These are phyloP conservation scores for Lentinula detonsa DNA, from an alignment of 768 basidiomycete genomes.

Conservation along the genomic window DNA sequence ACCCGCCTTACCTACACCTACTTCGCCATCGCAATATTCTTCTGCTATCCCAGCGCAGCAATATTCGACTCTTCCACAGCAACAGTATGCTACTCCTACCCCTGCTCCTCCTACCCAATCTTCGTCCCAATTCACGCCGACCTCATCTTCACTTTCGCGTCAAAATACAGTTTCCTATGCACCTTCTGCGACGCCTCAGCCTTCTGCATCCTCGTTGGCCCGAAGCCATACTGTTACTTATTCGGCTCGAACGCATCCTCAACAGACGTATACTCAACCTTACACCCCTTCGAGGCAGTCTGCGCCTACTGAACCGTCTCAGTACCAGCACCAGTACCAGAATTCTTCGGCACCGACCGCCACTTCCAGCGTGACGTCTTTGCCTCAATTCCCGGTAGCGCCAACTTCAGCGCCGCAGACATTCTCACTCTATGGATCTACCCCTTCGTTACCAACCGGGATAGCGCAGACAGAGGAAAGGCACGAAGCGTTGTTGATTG, in stretches of 20 bases:
- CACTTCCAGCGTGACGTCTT: slow-evolving; percentile 19
- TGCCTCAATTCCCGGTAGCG: slow-evolving; percentile 61
- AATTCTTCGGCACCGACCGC: slow-evolving; percentile 24
- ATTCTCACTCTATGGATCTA: slow-evolving; percentile 39
- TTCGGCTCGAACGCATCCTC: not conserved
- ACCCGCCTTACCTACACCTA: slow-evolving; percentile 14
- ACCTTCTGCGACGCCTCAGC: slow-evolving; percentile 14
- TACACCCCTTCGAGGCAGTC: slow-evolving; percentile 10
- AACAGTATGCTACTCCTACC: slow-evolving; percentile 11
- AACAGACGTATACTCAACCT: slow-evolving; percentile 16
- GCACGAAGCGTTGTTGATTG: slow-evolving; percentile 44
- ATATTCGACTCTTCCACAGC: slow-evolving; percentile 12
- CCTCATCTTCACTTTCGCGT: slow-evolving; percentile 19
- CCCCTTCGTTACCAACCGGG: slow-evolving; percentile 38
- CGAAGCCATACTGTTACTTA: slow-evolving; percentile 20
- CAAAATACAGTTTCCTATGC: slow-evolving; percentile 30
- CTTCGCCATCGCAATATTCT: slow-evolving; percentile 15
- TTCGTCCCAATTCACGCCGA: slow-evolving; percentile 12
- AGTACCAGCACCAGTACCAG: slow-evolving; percentile 20
- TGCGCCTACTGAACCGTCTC: slow-evolving; percentile 22
- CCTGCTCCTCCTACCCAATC: slow-evolving; percentile 12
- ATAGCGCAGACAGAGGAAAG: slow-evolving; percentile 57
- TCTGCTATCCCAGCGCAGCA: slow-evolving; percentile 19
- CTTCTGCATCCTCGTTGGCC: slow-evolving; percentile 16
- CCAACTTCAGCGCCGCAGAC: slow-evolving; percentile 55